phyloP scores from a whole-genome alignment of 2,329 filamentous ascomycete species.

The Incumbomyces delicatus region DNA sequence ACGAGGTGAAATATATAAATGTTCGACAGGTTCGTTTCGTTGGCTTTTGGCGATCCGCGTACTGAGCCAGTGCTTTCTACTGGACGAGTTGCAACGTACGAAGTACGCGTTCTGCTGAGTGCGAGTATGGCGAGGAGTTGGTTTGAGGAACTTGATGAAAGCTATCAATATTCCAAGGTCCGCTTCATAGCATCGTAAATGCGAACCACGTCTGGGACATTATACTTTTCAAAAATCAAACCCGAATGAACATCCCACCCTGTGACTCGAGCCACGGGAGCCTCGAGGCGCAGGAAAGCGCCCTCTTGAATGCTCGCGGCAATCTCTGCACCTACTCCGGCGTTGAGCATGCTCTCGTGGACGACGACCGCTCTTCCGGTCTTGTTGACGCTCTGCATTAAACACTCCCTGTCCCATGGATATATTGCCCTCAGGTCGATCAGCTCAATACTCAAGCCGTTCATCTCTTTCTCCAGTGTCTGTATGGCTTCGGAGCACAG shows the following conservation, averaged over 20 bases:
- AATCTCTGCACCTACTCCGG: slow-evolving; percentile 79
- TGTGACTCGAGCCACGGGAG: slow-evolving; percentile 72
- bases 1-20: no score
- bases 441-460: slow-evolving; percentile 66
- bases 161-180: slow-evolving; percentile 55
- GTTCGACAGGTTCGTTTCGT: no score
- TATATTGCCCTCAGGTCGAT: slow-evolving; percentile 84
- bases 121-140: no score
- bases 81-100: no score
- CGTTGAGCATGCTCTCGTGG: slow-evolving; percentile 86
- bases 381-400: slow-evolving; percentile 74
- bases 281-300: slow-evolving; percentile 74
- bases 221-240: slow-evolving; percentile 67
- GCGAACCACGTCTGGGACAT: slow-evolving; percentile 73
- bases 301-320: slow-evolving; percentile 80
- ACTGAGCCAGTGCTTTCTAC: no score
- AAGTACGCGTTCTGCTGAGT: no score
- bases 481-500: slow-evolving; percentile 68
- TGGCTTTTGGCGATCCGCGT: no score
- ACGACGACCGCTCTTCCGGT: slow-evolving; percentile 81
- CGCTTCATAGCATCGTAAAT: slow-evolving; percentile 63
- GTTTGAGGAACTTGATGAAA: no score
- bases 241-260: slow-evolving; percentile 85
- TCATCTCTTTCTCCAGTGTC: slow-evolving; percentile 61
- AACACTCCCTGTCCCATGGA: slow-evolving; percentile 77